Evolutionary conservation across 139 green algal genomes (phyloP).

Genomic region (Yamagishiella unicocca): DNA sequence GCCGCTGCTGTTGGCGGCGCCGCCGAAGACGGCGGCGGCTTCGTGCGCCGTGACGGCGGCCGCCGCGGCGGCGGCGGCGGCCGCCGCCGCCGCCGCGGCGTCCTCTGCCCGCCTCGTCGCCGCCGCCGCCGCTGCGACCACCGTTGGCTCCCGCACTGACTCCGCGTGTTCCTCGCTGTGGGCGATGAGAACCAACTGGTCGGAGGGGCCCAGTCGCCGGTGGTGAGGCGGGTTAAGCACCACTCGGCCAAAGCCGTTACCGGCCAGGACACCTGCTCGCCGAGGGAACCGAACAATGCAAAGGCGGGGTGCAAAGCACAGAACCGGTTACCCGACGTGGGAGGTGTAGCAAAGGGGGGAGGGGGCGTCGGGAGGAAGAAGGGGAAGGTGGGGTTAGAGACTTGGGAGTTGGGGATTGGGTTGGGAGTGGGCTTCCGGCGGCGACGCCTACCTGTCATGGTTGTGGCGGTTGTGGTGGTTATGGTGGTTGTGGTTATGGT

Average conservation of each 20-base stretch:
- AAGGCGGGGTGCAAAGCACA: too few relatives aligned
- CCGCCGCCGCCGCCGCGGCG: not conserved
- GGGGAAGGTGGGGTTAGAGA: too few relatives aligned
- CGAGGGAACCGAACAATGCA: too few relatives aligned
- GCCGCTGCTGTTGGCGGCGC: not conserved
- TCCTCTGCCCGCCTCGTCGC: not conserved
- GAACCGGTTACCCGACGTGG: too few relatives aligned
- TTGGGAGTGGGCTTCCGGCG: too few relatives aligned
- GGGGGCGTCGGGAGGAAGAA: too few relatives aligned
- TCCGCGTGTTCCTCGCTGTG: slow-evolving; percentile 9
- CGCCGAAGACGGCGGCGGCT: not conserved
- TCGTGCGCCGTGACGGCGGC: not conserved
- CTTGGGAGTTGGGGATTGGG: too few relatives aligned
- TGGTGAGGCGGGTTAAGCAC: slow-evolving; percentile 21
- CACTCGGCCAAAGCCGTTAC: not conserved
- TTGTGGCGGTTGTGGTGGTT: too few relatives aligned
- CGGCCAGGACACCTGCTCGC: slow-evolving; percentile 3
- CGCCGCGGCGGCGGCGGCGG: not conserved
- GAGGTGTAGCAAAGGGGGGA: too few relatives aligned
- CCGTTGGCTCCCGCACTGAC: not conserved
- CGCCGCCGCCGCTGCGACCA: not conserved
- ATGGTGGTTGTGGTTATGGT: too few relatives aligned
- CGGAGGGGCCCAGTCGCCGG: not conserved
- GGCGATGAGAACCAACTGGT: slow-evolving; percentile 25
- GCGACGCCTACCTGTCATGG: too few relatives aligned